Conservation (phyloP, 1,139 yeast species). For the Ashbya aceris region DNA sequence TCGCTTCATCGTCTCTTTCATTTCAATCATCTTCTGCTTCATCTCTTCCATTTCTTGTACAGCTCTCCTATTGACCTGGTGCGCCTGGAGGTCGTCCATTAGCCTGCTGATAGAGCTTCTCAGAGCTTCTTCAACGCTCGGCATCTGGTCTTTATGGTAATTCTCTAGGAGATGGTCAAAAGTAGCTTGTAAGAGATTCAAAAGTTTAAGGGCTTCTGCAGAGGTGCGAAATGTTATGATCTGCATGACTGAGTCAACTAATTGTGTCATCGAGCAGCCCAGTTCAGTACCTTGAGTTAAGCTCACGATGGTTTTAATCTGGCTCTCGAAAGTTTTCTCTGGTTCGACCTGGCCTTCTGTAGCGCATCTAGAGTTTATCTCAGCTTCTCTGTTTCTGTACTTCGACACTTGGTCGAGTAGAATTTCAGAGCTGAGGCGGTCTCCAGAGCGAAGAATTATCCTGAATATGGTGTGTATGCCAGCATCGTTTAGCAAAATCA, state of each 20-base stretch:
- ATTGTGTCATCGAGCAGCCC: slow-evolving; percentile 18
- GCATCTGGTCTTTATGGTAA: slow-evolving; percentile 32
- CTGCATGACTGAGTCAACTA: slow-evolving; percentile 17
- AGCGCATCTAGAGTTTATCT: slow-evolving; percentile 42
- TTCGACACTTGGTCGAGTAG: slow-evolving; percentile 52
- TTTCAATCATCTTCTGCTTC: slow-evolving; percentile 29
- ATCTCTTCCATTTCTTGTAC: slow-evolving; percentile 56
- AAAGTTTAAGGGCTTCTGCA: slow-evolving; percentile 27
- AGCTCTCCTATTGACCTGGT: slow-evolving; percentile 75
- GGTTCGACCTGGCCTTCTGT: slow-evolving; percentile 1
- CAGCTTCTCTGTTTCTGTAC: slow-evolving; percentile 45
- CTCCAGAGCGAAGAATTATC: slow-evolving; percentile 2
- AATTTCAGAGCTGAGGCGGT: slow-evolving; percentile 43
- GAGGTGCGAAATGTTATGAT: slow-evolving; percentile 22
- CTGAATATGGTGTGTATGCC: slow-evolving; percentile 13
- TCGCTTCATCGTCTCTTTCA: slow-evolving; percentile 64
- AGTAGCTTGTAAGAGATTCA: slow-evolving; percentile 53
- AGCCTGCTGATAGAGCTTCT: slow-evolving; percentile 68
- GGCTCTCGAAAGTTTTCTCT: slow-evolving; percentile 13
- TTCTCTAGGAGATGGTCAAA: slow-evolving; percentile 57
- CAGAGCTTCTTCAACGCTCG: slow-evolving; percentile 51
- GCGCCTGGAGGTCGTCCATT: slow-evolving; percentile 66
- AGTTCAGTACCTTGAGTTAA: slow-evolving; percentile 19
- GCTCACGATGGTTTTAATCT: slow-evolving; percentile 14
- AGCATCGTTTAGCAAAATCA: slow-evolving; percentile 14